Evolutionary conservation across 495 filamentous ascomycete genomes (phyloP).

Genomic region (Xylaria castorea): DNA sequence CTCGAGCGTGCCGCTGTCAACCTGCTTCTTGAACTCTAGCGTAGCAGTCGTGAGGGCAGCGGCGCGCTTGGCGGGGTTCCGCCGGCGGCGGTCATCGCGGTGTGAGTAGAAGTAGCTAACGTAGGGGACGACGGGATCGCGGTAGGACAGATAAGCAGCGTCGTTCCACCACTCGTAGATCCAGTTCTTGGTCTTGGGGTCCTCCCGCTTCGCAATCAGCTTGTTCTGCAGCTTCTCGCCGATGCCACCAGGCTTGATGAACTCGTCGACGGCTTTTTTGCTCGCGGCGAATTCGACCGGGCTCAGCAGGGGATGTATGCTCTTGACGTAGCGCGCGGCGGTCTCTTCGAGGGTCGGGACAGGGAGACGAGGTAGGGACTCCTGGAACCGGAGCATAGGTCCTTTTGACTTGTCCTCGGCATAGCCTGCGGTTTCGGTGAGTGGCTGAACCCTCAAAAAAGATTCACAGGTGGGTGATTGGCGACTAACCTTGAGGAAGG

Average conservation of each 20-base stretch:
- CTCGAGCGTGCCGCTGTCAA: conserved; percentile 83
- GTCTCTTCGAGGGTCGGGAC: conserved; percentile 96
- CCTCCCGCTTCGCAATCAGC: conserved; percentile 77
- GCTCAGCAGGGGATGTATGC: conserved; percentile 81
- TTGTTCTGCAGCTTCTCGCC: conserved; percentile 90
- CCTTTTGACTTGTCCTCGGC: conserved; percentile 90
- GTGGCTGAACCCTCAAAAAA: conserved; percentile 24
- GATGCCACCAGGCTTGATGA: conserved; percentile 79
- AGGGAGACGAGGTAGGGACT: conserved; percentile 88
- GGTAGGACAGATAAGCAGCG: conserved; percentile 87
- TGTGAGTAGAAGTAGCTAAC: conserved; percentile 99
- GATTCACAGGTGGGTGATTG: conserved; percentile 21
- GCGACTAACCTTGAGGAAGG: conserved; percentile 60
- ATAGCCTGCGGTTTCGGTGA: conserved; percentile 67
- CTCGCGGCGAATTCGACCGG: conserved; percentile 75
- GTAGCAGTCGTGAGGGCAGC: conserved; percentile 85
- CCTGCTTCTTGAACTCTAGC: conserved; percentile 92
- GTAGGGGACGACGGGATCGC: conserved; percentile 96
- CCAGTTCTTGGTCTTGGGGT: conserved; percentile 92
- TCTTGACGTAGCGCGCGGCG: conserved; percentile 87
- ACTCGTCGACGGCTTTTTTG: conserved; percentile 81
- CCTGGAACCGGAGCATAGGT: conserved; percentile 93
- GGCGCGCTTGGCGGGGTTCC: conserved; percentile 89
- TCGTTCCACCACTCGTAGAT: conserved; percentile 98
- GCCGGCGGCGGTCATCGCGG: conserved; percentile 86